Percentiles rank a stretch among this genome's conserved stretches.
Conservation (phyloP, 805 yeast species). For the Metschnikowia lachancei region DNA sequence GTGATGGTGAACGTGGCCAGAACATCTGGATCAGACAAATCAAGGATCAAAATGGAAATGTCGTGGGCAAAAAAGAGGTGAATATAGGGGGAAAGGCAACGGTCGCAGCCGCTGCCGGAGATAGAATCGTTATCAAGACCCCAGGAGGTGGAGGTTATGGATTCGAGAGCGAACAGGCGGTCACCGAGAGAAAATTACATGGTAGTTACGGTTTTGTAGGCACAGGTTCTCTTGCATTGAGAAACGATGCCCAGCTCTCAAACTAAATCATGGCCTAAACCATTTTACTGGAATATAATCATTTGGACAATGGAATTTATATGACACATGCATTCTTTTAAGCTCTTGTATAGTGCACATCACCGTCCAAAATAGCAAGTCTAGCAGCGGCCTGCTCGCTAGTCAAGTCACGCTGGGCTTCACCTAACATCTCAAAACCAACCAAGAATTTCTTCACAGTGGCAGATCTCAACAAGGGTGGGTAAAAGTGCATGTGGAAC, state of each 20-base stretch:
- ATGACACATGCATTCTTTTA: too few species aligned
- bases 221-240: conserved; percentile 40
- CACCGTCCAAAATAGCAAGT: conserved; percentile 44
- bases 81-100: conserved; percentile 22
- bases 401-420: conserved; percentile 68
- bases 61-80: conserved; percentile 19
- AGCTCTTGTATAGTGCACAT: conserved; percentile 27
- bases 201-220: conserved; percentile 21
- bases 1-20: conserved; percentile 66
- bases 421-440: conserved; percentile 67
- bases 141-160: conserved; percentile 50
- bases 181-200: conserved; percentile 6
- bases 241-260: conserved; percentile 35
- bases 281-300: not conserved
- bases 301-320: not conserved
- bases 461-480: conserved; percentile 72
- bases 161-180: not conserved
- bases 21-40: conserved; percentile 34
- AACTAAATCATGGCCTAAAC: conserved; percentile 21
- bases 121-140: conserved; percentile 38
- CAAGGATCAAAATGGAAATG: conserved; percentile 19
- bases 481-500: conserved; percentile 77
- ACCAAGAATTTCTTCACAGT: conserved; percentile 73
- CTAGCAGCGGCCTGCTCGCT: conserved; percentile 64
- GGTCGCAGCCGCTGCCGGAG: conserved; percentile 35